Evolutionary conservation across 2,329 filamentous ascomycete genomes (phyloP).

Genomic region (Aureobasidium zeae): DNA sequence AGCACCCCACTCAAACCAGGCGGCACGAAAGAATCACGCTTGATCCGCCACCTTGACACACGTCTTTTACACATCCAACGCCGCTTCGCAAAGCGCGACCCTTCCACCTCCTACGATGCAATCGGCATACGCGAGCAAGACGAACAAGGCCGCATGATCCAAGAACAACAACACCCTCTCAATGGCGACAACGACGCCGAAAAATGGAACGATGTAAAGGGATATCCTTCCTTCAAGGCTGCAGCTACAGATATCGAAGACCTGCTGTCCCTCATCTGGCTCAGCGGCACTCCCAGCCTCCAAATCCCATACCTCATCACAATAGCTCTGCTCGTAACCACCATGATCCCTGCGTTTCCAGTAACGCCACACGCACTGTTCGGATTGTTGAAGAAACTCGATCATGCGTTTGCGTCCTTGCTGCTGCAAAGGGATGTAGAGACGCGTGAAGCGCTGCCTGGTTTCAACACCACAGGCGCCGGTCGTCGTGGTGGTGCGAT

Average conservation of each 20-base stretch:
- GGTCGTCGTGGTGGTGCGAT: constrained; percentile 52
- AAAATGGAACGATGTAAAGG: constrained; percentile 33
- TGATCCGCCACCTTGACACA: constrained; percentile 50
- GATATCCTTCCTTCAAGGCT: constrained; percentile 56
- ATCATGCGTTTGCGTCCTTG: constrained; percentile 72
- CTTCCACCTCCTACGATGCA: constrained; percentile 21
- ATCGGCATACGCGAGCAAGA: constrained; percentile 15
- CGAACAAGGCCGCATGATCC: constrained; percentile 16
- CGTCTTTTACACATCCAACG: constrained; percentile 43
- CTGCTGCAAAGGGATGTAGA: constrained; percentile 58
- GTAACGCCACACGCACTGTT: constrained; percentile 62
- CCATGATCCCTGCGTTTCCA: constrained; percentile 64
- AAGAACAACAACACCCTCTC: no score
- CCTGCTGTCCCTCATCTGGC: constrained; percentile 74
- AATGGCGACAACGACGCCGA: constrained; percentile 26
- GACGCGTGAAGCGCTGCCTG: constrained; percentile 56
- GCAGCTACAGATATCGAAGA: constrained; percentile 65
- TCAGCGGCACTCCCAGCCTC: constrained; percentile 70
- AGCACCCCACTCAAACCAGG: constrained; percentile 45
- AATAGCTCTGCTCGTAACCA: constrained; percentile 62
- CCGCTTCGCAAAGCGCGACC: constrained; percentile 42
- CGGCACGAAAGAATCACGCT: constrained; percentile 48
- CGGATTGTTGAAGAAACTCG: constrained; percentile 63
- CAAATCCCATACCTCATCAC: constrained; percentile 79
- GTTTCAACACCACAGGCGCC: constrained; percentile 59